Base-by-base conservation (phyloP, 2,329 filamentous ascomycete species). In the Aspergillus sp. region DNA sequence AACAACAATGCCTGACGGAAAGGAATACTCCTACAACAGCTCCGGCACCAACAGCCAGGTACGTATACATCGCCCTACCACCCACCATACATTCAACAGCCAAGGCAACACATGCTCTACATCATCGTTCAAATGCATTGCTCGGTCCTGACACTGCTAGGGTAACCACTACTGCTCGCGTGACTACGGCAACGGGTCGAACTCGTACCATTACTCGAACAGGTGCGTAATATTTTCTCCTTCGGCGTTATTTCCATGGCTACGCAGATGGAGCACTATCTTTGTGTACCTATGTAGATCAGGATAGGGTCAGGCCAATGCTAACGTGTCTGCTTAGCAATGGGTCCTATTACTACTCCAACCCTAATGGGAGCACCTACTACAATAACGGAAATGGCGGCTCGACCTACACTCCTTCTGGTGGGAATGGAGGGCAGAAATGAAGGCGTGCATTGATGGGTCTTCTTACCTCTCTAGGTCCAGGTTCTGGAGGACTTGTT, bases 311-410 rank as follows among this genome's bases (percentile, higher is more conserved):
- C 14, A 35, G 17, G 23, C 6, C 23, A 24, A 24, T 24, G 27
- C 24, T 43, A 17, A 40, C 37, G 5, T 3, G 3, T 21, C 3
- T 3, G 3, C 24, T 2, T 43, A 84, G 82, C 21, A 68, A 90
- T 64, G 86, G 87, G 39, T 89, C 86, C 1, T 90, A 90, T 79
- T 90, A 90, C 77, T 90, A 90, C 75, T 84, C 82, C 69, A 90
- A 90, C 75, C 75, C 86, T 46, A 82, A 88, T 62, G 86, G 86
- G 14, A 88, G 84, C 68, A 87, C 84, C 40, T 90, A 90, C 76
- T 76, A 89, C 79, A 88, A 89, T 73, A 73, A 80, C 63, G 86
- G 86, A 45, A 69, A 70, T 11, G 87, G 87, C 6, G 68, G 73
- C 49, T 82, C 84, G 23, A 85, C 74, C 17, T 90, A 90, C 74